Percentiles rank a stretch among this genome's conserved stretches.
These are phyloP conservation scores for Didymella arachidicola DNA, from an alignment of 2,329 filamentous ascomycete genomes.

Conservation along the genomic window DNA sequence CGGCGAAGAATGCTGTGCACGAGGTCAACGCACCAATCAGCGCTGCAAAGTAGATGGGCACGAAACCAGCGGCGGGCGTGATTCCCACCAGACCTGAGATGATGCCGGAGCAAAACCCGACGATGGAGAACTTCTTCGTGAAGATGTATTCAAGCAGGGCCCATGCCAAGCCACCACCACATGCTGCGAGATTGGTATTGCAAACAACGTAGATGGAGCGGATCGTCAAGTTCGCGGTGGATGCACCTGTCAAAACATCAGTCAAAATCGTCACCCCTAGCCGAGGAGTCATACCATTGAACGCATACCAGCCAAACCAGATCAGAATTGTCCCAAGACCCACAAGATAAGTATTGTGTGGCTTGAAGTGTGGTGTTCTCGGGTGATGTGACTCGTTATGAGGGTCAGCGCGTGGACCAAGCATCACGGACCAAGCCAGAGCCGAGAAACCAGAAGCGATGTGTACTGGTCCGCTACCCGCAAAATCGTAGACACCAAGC, in stretches of 20 bases:
- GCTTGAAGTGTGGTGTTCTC: slow-evolving; percentile 68
- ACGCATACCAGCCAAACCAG: slow-evolving; percentile 49
- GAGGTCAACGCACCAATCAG: slow-evolving; percentile 63
- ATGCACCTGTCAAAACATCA: slow-evolving; percentile 27
- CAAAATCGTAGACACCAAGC: slow-evolving; percentile 75
- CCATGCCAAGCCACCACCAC: slow-evolving; percentile 63
- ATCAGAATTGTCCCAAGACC: slow-evolving; percentile 73
- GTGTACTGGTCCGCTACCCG: slow-evolving; percentile 77
- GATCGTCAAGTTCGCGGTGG: slow-evolving; percentile 60
- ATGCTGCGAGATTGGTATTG: slow-evolving; percentile 67
- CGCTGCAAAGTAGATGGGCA: slow-evolving; percentile 61
- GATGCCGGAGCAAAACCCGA: slow-evolving; percentile 63
- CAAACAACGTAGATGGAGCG: slow-evolving; percentile 64
- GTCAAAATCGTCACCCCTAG: neutral
- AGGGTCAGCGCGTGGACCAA: slow-evolving; percentile 72
- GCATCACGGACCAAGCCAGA: slow-evolving; percentile 75
- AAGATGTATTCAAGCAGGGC: slow-evolving; percentile 61
- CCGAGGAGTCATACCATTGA: slow-evolving; percentile 50
- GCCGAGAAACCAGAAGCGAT: slow-evolving; percentile 76
- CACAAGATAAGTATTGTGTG: slow-evolving; percentile 77
- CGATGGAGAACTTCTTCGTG: slow-evolving; percentile 59
- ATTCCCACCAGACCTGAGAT: slow-evolving; percentile 66
- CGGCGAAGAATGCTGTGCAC: slow-evolving; percentile 57
- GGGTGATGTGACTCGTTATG: slow-evolving; percentile 57
- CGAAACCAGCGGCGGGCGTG: slow-evolving; percentile 64